Percentiles rank a stretch among this genome's conserved stretches.
Evolutionary conservation across 805 yeast species (phyloP).

Genomic region (Saccharomycopsis sp.): DNA sequence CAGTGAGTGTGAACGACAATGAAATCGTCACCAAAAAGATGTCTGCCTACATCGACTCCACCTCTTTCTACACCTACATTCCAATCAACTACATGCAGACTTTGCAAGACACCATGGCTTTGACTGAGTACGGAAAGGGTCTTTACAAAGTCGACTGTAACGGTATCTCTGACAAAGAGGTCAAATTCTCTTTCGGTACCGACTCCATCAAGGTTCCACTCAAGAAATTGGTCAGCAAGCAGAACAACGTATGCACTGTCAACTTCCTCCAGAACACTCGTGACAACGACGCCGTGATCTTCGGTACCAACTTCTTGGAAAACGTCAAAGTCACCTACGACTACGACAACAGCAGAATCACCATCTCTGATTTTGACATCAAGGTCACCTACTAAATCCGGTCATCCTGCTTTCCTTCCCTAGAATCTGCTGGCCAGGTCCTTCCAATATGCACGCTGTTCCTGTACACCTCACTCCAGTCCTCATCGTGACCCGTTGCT

Average conservation of each 20-base stretch:
- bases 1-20: background rate
- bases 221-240: background rate
- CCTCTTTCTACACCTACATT: background rate
- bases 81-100: background rate
- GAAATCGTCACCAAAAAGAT: background rate
- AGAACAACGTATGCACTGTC: background rate
- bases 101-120: background rate
- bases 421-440: background rate
- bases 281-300: background rate
- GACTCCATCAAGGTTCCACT: background rate
- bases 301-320: conserved; percentile 1
- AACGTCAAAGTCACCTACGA: background rate
- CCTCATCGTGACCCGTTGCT: too few relatives aligned
- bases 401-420: background rate
- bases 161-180: background rate
- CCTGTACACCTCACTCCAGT: too few relatives aligned
- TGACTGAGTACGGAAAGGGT: background rate
- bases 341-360: background rate
- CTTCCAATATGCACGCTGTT: too few relatives aligned
- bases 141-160: conserved; percentile 3
- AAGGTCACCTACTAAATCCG: background rate
- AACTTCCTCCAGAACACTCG: background rate
- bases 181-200: background rate
- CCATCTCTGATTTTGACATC: background rate
- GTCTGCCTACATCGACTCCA: background rate